phyloP scores from a whole-genome alignment of 2,329 filamentous ascomycete genomes.

The Colletotrichum musae region DNA sequence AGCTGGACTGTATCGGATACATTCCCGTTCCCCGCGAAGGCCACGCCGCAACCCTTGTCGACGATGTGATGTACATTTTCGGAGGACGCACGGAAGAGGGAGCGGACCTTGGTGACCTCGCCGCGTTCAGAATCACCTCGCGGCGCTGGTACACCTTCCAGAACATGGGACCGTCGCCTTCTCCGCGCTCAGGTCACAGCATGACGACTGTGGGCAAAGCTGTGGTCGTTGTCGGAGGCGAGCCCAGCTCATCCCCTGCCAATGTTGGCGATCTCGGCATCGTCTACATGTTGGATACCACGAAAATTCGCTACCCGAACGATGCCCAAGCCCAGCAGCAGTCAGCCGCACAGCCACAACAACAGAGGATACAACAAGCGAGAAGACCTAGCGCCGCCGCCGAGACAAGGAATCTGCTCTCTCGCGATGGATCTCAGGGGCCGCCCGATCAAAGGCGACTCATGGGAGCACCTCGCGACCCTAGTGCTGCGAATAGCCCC shows the following conservation, averaged over 20 bases:
- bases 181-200: conserved; percentile 93
- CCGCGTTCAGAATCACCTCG: conserved; percentile 81
- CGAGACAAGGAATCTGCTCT: conserved; percentile 54
- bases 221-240: conserved; percentile 92
- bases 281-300: conserved; percentile 93
- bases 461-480: conserved; percentile 54
- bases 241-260: conserved; percentile 88
- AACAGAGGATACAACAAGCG: conserved; percentile 56
- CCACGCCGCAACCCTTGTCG: conserved; percentile 92
- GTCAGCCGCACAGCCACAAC: conserved; percentile 44
- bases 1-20: conserved; percentile 96
- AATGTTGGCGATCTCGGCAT: conserved; percentile 88
- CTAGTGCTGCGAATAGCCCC: conserved; percentile 51
- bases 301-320: conserved; percentile 95
- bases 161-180: conserved; percentile 98
- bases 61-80: conserved; percentile 99
- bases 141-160: conserved; percentile 99
- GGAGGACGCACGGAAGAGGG: conserved; percentile 96
- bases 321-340: conserved; percentile 67
- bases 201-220: conserved; percentile 97
- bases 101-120: conserved; percentile 90
- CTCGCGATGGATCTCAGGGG: conserved; percentile 67
- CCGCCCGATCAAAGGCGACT: conserved; percentile 65
- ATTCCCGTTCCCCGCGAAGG: conserved; percentile 95
- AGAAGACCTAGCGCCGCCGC: conserved; percentile 61